Conservation (phyloP, 148 eudicot species). For the Euryodendron excelsum region DNA sequence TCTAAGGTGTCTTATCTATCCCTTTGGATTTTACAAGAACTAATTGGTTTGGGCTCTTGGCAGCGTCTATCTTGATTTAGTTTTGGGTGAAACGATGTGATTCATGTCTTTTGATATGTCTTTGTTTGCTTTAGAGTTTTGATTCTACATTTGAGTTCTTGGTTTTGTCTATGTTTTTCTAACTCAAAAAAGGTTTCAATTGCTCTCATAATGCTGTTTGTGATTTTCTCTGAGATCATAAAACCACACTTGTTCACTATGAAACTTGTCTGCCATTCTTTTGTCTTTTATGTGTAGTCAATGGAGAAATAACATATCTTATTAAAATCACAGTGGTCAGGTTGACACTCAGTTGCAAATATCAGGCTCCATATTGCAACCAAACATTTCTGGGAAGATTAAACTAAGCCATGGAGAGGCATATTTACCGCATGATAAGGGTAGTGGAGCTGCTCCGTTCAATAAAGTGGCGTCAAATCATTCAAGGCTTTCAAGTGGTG, state of each 20-base stretch:
- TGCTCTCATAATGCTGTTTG: constrained; percentile 6
- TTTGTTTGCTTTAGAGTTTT: background rate
- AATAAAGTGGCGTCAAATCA: constrained; percentile 59
- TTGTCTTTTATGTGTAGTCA: background rate
- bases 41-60: background rate
- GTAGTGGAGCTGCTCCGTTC: constrained; percentile 85
- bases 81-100: constrained; percentile 6
- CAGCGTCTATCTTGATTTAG: background rate
- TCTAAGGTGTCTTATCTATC: constrained; percentile 50
- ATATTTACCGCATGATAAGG: constrained; percentile 96
- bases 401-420: constrained; percentile 96
- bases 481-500: constrained; percentile 54
- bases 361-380: constrained; percentile 91
- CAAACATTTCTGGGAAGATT: constrained; percentile 92
- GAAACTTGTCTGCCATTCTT: constrained; percentile 2
- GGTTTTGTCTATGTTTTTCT: background rate
- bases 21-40: background rate
- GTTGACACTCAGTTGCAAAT: constrained; percentile 94
- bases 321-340: constrained; percentile 71
- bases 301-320: constrained; percentile 27
- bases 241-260: background rate
- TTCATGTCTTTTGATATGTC: background rate
- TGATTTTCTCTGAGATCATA: background rate
- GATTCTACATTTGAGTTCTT: background rate
- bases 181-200: constrained; percentile 6